These are phyloP conservation scores for Hyparrhenia diplandra DNA, from an alignment of 176 grass and related monocot genomes.

Conservation along the genomic window DNA sequence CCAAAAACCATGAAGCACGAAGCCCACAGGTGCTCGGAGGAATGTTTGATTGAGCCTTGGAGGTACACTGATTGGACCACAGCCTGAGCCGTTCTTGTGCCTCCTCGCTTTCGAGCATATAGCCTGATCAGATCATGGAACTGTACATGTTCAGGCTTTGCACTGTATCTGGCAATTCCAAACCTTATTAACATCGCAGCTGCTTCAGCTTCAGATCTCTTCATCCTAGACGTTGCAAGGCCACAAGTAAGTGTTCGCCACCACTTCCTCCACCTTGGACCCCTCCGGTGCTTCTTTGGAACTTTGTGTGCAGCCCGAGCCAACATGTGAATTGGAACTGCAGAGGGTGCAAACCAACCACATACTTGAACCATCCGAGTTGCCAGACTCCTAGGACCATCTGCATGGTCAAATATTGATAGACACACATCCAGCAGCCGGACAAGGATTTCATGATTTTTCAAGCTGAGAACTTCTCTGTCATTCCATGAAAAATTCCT, in stretches of 20 bases:
- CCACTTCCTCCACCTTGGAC: constrained; percentile 69
- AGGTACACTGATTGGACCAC: constrained; percentile 78
- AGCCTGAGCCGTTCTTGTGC: constrained; percentile 49
- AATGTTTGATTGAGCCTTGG: constrained; percentile 75
- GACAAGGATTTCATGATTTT: constrained; percentile 60
- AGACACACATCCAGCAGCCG: constrained; percentile 85
- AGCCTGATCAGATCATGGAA: constrained; percentile 84
- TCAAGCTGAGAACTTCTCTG: constrained; percentile 57
- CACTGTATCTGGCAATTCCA: constrained; percentile 73
- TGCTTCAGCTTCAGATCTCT: constrained; percentile 92
- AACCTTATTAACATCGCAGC: constrained; percentile 86
- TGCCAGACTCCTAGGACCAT: constrained; percentile 81
- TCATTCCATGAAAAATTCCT: constrained; percentile 68
- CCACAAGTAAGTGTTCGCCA: constrained; percentile 50
- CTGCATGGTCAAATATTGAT: constrained; percentile 95
- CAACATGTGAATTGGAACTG: constrained; percentile 66
- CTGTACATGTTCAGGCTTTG: constrained; percentile 61
- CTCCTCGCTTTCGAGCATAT: constrained; percentile 72
- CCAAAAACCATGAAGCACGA: constrained; percentile 84
- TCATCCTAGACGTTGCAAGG: constrained; percentile 53
- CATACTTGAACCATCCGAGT: constrained; percentile 83
- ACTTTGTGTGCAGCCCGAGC: constrained; percentile 84
- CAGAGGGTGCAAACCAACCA: constrained; percentile 79
- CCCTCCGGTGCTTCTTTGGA: constrained; percentile 59
- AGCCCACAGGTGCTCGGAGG: constrained; percentile 80